A percentile compares a stretch with the other conserved stretches of the same genome.
Conservation (phyloP, 306 rosid genomes). For the Rosa multiflora region DNA sequence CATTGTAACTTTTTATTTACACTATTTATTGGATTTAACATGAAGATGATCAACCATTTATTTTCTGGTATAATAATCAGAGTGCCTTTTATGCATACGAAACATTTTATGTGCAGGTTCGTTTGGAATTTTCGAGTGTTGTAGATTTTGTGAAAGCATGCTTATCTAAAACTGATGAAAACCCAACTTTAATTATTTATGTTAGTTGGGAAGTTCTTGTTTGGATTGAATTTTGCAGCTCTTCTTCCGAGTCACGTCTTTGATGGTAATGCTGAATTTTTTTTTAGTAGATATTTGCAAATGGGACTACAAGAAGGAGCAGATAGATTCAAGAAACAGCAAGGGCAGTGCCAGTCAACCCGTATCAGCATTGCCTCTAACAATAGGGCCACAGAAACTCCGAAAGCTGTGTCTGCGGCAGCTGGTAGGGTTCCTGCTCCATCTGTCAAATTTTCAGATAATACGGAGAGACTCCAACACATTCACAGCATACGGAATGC, state of each 20-base stretch:
- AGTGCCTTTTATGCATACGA: background rate
- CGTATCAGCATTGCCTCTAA: constrained; percentile 63
- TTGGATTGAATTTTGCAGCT: background rate
- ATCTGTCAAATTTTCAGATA: constrained; percentile 71
- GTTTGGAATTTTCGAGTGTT: background rate
- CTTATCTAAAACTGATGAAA: background rate
- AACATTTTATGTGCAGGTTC: background rate
- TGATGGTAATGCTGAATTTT: background rate
- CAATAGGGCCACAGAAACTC: constrained; percentile 27
- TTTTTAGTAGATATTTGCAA: constrained; percentile 2
- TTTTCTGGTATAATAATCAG: background rate
- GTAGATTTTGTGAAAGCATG: background rate
- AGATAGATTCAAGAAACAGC: constrained; percentile 68
- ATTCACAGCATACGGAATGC: constrained; percentile 69
- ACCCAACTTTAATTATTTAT: too few relatives aligned
- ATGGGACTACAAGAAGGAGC: constrained; percentile 63
- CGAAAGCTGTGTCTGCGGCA: constrained; percentile 30
- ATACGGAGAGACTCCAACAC: constrained; percentile 88
- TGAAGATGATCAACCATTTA: background rate
- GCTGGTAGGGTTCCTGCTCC: constrained; percentile 40
- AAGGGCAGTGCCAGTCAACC: constrained; percentile 62
- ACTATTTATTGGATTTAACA: background rate
- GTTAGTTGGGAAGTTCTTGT: background rate
- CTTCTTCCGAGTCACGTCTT: background rate
- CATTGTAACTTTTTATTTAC: too few relatives aligned